phyloP scores from a whole-genome alignment of 202 grass and related monocot species.

The Zizania palustris region DNA sequence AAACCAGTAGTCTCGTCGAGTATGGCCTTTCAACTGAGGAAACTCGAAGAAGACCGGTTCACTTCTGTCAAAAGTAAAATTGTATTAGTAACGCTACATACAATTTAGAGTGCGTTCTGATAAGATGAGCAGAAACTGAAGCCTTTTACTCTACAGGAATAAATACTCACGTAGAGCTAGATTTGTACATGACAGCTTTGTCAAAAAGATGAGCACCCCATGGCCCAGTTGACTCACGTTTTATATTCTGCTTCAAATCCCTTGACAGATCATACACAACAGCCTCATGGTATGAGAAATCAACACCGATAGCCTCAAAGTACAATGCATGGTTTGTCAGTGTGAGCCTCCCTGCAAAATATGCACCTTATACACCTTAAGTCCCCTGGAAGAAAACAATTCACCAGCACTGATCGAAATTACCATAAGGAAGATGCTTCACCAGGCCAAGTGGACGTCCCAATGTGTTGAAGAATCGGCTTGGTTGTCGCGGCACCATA shows the following conservation, averaged over 20 bases:
- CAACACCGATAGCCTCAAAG: slow-evolving; percentile 79
- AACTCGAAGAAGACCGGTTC: slow-evolving; percentile 91
- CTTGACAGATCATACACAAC: slow-evolving; percentile 66
- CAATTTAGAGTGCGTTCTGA: not conserved
- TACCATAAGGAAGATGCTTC: slow-evolving; percentile 79
- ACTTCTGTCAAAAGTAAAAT: slow-evolving; percentile 26
- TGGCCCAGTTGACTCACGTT: slow-evolving; percentile 73
- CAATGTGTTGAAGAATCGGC: slow-evolving; percentile 80
- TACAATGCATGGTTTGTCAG: slow-evolving; percentile 86
- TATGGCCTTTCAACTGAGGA: slow-evolving; percentile 83
- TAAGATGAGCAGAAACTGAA: not conserved
- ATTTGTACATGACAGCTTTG: slow-evolving; percentile 94
- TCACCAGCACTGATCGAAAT: slow-evolving; percentile 38
- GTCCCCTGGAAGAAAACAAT: slow-evolving; percentile 11
- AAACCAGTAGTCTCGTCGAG: slow-evolving; percentile 92
- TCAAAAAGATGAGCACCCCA: slow-evolving; percentile 83
- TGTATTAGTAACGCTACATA: not conserved
- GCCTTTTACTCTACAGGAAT: slow-evolving; percentile 3
- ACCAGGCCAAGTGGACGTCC: slow-evolving; percentile 90
- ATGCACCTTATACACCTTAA: slow-evolving; percentile 26
- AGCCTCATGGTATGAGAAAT: slow-evolving; percentile 72
- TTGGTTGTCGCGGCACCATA: slow-evolving; percentile 69
- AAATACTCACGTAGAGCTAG: slow-evolving; percentile 74
- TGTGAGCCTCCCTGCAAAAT: slow-evolving; percentile 72
- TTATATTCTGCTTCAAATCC: slow-evolving; percentile 76